A percentile compares a stretch with the other conserved stretches of the same genome.
Conservation (phyloP, 2,329 filamentous ascomycete genomes). For the Bertia moriformis region DNA sequence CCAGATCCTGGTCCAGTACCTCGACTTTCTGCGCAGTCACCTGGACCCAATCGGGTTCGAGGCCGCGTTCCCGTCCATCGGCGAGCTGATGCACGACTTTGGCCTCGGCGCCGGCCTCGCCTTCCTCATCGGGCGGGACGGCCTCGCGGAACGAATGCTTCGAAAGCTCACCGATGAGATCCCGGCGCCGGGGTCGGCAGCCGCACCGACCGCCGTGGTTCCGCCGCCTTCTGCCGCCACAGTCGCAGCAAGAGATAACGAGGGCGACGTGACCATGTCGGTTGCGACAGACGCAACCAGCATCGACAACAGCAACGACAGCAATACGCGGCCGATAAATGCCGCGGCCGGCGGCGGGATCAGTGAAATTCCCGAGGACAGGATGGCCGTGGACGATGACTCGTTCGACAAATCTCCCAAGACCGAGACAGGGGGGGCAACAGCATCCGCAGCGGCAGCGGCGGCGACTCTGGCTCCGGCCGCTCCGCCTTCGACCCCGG, state of each 20-base stretch:
- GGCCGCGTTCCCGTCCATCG: constrained; percentile 60
- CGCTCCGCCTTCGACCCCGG: no score
- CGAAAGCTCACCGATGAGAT: constrained; percentile 14
- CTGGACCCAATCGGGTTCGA: constrained; percentile 66
- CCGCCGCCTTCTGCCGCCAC: neutral
- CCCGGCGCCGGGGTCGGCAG: constrained; percentile 3
- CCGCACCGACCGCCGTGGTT: no score
- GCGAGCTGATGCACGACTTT: constrained; percentile 61
- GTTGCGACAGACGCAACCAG: constrained; percentile 6
- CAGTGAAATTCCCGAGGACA: no score
- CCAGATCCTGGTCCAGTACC: constrained; percentile 69
- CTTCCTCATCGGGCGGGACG: constrained; percentile 68
- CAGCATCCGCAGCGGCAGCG: constrained; percentile 5
- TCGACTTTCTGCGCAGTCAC: constrained; percentile 75
- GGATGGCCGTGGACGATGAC: no score
- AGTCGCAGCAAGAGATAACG: constrained; percentile 32
- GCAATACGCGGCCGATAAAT: no score
- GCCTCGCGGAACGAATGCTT: constrained; percentile 51
- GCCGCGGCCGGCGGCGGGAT: constrained; percentile 3
- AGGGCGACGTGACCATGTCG: constrained; percentile 42
- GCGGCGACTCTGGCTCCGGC: constrained; percentile 7
- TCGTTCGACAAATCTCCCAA: constrained; percentile 9
- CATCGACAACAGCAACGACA: no score
- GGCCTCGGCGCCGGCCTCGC: constrained; percentile 68
- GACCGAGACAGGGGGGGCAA: neutral